These are phyloP conservation scores for Fusarium sp. DNA, from an alignment of 2,329 filamentous ascomycete species.

Conservation along the genomic window DNA sequence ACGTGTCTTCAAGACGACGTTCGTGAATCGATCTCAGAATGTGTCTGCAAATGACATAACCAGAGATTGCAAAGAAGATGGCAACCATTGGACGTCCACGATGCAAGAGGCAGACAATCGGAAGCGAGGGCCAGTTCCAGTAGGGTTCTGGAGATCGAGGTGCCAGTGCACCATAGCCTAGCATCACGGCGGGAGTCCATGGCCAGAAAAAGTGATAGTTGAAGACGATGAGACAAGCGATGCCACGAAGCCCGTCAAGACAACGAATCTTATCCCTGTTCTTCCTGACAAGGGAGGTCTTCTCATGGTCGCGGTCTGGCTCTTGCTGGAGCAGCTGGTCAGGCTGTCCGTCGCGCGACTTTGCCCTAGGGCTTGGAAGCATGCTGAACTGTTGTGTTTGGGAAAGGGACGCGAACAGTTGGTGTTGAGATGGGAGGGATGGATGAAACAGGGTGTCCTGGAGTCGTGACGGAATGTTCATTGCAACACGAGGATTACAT, in stretches of 20 bases:
- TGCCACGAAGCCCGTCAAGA: conserved; percentile 57
- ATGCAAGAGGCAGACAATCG: conserved; percentile 56
- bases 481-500: neutral
- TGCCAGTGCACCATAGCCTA: conserved; percentile 54
- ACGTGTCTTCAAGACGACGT: conserved; percentile 51
- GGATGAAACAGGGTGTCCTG: neutral
- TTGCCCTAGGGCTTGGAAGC: neutral
- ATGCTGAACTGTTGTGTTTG: neutral
- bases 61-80: conserved; percentile 59
- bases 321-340: neutral
- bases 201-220: conserved; percentile 58
- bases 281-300: conserved; percentile 24
- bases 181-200: conserved; percentile 55
- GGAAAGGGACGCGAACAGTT: neutral
- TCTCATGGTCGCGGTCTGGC: conserved; percentile 3
- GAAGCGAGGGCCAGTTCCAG: conserved; percentile 49
- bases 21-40: conserved; percentile 53
- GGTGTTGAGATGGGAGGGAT: neutral
- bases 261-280: conserved; percentile 52
- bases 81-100: conserved; percentile 57
- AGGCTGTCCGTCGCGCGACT: neutral
- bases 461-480: neutral
- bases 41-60: conserved; percentile 56
- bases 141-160: conserved; percentile 52
- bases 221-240: conserved; percentile 57